These are phyloP conservation scores for Botrytis sinoallii DNA, from an alignment of 2,329 filamentous ascomycete species.

Conservation along the genomic window DNA sequence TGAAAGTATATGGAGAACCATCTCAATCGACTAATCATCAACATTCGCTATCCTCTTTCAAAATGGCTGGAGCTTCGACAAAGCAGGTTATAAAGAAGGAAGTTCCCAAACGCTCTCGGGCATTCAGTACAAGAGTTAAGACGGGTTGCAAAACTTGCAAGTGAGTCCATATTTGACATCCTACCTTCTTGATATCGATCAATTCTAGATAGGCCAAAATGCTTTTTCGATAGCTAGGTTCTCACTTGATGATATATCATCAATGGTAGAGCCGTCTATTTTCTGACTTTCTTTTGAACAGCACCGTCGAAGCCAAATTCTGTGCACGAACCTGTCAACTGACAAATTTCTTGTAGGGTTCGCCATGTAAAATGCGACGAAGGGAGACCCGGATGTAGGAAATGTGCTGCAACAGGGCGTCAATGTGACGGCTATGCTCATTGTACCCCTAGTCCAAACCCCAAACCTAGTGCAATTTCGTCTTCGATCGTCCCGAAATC, in stretches of 20 bases:
- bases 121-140: conserved; percentile 19
- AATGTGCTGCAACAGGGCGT: conserved; percentile 15
- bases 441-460: background rate
- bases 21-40: background rate
- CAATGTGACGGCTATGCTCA: conserved; percentile 22
- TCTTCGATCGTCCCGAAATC: background rate
- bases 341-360: conserved; percentile 12
- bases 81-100: conserved; percentile 2
- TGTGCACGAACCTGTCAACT: background rate
- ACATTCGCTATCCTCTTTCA: background rate
- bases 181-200: background rate
- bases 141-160: conserved; percentile 25
- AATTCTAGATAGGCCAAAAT: too few relatives aligned
- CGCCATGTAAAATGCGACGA: conserved; percentile 24
- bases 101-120: conserved; percentile 13
- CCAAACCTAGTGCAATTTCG: background rate
- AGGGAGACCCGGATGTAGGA: conserved; percentile 18
- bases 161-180: conserved; percentile 7
- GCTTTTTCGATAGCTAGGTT: background rate
- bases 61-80: background rate
- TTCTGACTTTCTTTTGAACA: background rate
- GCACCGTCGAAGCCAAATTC: background rate
- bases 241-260: background rate
- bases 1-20: background rate
- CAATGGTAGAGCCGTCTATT: background rate